These are phyloP conservation scores for Tetrahymena malaccensis DNA, from an alignment of 73 alveolate species.

Conservation along the genomic window DNA sequence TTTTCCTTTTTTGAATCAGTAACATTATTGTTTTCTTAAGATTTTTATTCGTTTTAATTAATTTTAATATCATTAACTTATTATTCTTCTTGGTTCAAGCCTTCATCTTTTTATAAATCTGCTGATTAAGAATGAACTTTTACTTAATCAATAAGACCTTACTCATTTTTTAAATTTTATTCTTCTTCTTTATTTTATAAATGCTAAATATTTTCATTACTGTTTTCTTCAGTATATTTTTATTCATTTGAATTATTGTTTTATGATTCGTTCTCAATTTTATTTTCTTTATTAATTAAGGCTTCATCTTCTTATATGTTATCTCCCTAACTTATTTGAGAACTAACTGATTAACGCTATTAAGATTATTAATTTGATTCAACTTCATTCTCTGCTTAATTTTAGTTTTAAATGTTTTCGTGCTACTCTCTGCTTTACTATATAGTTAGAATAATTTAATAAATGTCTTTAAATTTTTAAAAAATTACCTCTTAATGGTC, in stretches of 20 bases:
- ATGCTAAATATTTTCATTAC: no score
- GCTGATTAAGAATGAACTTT: neutral
- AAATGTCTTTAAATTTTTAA: no score
- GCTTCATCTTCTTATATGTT: no score
- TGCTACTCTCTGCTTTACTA: neutral
- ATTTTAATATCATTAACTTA: neutral
- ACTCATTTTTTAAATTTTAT: neutral
- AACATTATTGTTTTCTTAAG: neutral
- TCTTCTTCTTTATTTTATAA: neutral
- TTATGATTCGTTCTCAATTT: no score
- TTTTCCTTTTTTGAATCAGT: neutral
- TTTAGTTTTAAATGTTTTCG: neutral
- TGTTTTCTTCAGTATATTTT: neutral
- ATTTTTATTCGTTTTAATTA: no score
- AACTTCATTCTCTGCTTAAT: neutral
- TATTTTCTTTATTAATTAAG: no score
- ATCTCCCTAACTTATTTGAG: neutral
- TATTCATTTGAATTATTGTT: no score
- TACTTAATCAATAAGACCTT: neutral
- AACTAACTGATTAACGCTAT: neutral
- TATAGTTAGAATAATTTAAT: no score
- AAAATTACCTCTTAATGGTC: neutral
- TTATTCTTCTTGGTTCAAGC: no score
- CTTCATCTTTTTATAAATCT: neutral
- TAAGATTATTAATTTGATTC: neutral